Conservation (phyloP, 257 asterid species). For the Nicotiana obtusifolia region DNA sequence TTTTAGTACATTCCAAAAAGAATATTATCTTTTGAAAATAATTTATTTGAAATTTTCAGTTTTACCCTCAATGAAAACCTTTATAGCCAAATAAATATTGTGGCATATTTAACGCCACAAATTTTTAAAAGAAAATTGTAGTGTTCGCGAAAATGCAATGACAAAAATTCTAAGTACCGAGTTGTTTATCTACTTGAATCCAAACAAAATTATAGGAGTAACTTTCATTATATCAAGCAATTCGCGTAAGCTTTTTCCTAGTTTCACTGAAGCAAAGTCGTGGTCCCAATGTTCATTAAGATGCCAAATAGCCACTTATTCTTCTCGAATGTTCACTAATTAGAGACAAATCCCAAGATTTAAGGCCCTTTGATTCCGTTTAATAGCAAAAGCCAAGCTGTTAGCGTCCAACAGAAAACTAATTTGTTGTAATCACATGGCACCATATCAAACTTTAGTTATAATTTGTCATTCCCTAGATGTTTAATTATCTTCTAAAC, state of each 20-base stretch:
- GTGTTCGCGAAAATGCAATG: not conserved
- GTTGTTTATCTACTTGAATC: not conserved
- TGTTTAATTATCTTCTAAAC: not conserved
- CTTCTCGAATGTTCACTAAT: not conserved
- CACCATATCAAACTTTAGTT: not conserved
- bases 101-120: no score
- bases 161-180: not conserved
- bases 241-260: not conserved
- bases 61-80: no score
- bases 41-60: no score
- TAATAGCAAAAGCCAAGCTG: not conserved
- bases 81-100: no score
- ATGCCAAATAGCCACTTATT: not conserved
- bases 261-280: not conserved
- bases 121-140: no score
- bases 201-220: not conserved
- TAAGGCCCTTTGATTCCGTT: not conserved
- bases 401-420: not conserved
- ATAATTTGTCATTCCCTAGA: not conserved
- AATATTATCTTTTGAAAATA: no score
- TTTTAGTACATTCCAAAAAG: no score
- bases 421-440: slow-evolving; percentile 1
- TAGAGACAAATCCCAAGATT: slow-evolving; percentile 5
- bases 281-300: not conserved
- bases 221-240: not conserved